Conservation (phyloP, 805 yeast genomes). For the Wickerhamiella kurtzmanii region DNA sequence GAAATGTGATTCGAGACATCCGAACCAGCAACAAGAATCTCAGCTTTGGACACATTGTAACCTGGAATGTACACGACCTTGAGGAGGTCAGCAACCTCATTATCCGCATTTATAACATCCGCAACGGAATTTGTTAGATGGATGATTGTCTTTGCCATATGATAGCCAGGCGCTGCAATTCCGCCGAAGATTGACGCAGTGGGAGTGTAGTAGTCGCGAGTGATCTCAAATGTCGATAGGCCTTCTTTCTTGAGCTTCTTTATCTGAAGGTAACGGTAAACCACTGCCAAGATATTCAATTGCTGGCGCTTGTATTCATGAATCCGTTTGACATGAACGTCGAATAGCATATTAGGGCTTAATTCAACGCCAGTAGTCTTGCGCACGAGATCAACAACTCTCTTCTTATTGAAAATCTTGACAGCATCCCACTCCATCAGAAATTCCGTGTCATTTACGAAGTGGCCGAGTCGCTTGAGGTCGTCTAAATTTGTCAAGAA, state of each 20-base stretch:
- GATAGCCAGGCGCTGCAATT: slow-evolving; percentile 95
- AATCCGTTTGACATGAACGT: slow-evolving; percentile 85
- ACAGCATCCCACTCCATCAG: slow-evolving; percentile 56
- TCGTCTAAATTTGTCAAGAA: slow-evolving; percentile 54
- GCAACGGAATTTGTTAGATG: slow-evolving; percentile 73
- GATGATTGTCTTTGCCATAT: slow-evolving; percentile 84
- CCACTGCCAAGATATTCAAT: slow-evolving; percentile 78
- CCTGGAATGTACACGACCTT: slow-evolving; percentile 85
- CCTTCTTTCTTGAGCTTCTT: slow-evolving; percentile 35
- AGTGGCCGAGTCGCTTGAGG: slow-evolving; percentile 54
- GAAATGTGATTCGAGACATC: slow-evolving; percentile 89
- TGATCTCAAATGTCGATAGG: slow-evolving; percentile 32
- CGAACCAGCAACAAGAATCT: slow-evolving; percentile 76
- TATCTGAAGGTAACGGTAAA: slow-evolving; percentile 65
- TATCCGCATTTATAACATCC: slow-evolving; percentile 65
- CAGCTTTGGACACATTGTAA: slow-evolving; percentile 89
- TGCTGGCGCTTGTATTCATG: slow-evolving; percentile 96
- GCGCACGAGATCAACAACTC: slow-evolving; percentile 51
- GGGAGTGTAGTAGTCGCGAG: slow-evolving; percentile 51
- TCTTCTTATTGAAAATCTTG: slow-evolving; percentile 54
- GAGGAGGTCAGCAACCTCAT: slow-evolving; percentile 57
- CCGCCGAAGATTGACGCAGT: slow-evolving; percentile 83
- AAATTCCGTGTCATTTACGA: slow-evolving; percentile 55
- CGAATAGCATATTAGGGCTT: slow-evolving; percentile 66
- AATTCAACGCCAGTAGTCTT: slow-evolving; percentile 44